Base-by-base conservation (phyloP, 495 filamentous ascomycete species). In the Parachaetomium inaequale region DNA sequence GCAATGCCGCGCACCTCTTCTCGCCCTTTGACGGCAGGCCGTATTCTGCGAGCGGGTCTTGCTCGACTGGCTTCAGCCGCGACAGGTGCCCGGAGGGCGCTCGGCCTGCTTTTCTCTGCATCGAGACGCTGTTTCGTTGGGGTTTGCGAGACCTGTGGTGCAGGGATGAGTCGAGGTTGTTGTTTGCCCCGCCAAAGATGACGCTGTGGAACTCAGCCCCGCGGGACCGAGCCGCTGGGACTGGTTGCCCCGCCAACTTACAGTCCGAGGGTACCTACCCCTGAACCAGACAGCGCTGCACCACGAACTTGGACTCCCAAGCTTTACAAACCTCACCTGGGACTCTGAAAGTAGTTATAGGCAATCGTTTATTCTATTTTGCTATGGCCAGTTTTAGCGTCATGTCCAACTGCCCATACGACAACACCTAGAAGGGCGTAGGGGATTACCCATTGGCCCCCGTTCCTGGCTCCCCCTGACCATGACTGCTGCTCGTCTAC, bases 21-120 rank as follows among this genome's bases (percentile, higher is more conserved):
- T 97, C 93, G 12, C 93, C 93, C 68, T 96, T 96, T 0, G 92
- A 96, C 19, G 90, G 90, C 63, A 95, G 80, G 3, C 92, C 93
- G 60, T 92, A 88, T 42, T 77, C 78, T 61, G 91, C 88, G 32
- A 96, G 78, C 15, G 89, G 83, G 71, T 96, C 92, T 34, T 80
- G 64, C 25, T 84, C 79, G 51, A 85, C 81, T 5, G 88, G 84
- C 72, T 88, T 91, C 55, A 96, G 75, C 56, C 92, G 86, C 64
- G 84, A 87, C 79, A 85, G 86, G 42, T 65, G 70, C 15, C 78
- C 81, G 57, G 84, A 80, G 29, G 81, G 75, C 56, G 75, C 76
- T 62, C 83, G 79, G 29, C 78, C 73, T 23, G 52, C 56, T 68
- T 58, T 74, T 62, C 63, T 62, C 59, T 69, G 69, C 72, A 73